phyloP scores from a whole-genome alignment of 306 rosid species.

The Sicyos edulis region DNA sequence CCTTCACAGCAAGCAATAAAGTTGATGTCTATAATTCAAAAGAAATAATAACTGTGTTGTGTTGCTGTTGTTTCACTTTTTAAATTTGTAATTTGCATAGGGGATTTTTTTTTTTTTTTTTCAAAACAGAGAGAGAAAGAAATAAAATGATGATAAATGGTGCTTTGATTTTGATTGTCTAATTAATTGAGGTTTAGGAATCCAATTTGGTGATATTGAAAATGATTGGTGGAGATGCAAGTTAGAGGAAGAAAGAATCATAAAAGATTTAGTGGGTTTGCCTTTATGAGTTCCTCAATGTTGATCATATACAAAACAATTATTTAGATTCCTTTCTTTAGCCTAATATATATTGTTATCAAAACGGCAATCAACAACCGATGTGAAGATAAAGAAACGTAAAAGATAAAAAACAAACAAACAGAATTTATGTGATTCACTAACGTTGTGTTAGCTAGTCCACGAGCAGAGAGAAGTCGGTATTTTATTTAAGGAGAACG shows the following conservation, averaged over 20 bases:
- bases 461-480: no score
- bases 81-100: background rate
- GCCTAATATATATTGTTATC: no score
- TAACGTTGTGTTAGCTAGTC: no score
- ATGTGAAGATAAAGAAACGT: no score
- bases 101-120: background rate
- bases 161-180: background rate
- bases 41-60: slow-evolving; percentile 16
- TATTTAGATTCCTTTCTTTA: background rate
- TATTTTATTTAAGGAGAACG: no score
- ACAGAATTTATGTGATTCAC: no score
- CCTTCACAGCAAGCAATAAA: slow-evolving; percentile 13
- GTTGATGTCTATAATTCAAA: slow-evolving; percentile 13
- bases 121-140: background rate
- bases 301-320: slow-evolving; percentile 33
- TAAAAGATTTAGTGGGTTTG: slow-evolving; percentile 16
- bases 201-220: background rate
- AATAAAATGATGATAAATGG: background rate
- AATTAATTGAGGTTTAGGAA: slow-evolving; percentile 7
- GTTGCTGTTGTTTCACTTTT: slow-evolving; percentile 15
- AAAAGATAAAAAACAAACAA: no score
- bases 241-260: slow-evolving; percentile 12
- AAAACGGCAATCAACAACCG: no score
- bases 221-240: background rate
- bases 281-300: slow-evolving; percentile 17